phyloP scores from a whole-genome alignment of 495 filamentous ascomycete species.

The Hamigera avellanea region DNA sequence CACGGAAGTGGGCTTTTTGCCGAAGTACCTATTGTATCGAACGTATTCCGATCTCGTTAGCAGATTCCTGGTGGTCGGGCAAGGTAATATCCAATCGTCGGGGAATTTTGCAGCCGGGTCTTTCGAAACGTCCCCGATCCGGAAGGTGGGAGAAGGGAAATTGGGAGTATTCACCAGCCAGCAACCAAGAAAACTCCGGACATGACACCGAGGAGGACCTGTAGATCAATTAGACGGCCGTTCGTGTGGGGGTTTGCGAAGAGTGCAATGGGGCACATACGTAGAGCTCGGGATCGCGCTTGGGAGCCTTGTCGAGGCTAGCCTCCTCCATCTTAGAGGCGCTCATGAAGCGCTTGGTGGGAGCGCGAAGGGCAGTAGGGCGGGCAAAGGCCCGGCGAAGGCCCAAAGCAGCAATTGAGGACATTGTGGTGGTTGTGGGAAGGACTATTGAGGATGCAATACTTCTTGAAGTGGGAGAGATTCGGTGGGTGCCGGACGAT shows the following conservation, averaged over 20 bases:
- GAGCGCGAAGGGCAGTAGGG: conserved; percentile 30
- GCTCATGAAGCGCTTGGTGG: conserved; percentile 29
- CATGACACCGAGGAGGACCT: conserved; percentile 93
- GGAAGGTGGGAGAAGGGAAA: conserved; percentile 44
- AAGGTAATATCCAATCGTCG: too few relatives aligned
- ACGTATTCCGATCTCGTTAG: conserved; percentile 2
- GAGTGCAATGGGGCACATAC: conserved; percentile 37
- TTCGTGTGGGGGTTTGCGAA: conserved; percentile 2
- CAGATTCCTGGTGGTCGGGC: background rate
- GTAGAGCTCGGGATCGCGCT: conserved; percentile 72
- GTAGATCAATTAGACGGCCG: conserved; percentile 9
- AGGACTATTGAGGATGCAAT: conserved; percentile 2
- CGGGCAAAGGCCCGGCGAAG: conserved; percentile 38
- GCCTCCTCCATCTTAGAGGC: conserved; percentile 34
- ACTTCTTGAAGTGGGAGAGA: conserved; percentile 19
- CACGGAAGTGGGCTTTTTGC: conserved; percentile 73
- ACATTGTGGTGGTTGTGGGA: conserved; percentile 31
- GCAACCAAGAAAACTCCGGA: conserved; percentile 74
- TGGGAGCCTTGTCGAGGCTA: conserved; percentile 52
- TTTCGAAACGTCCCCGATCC: background rate
- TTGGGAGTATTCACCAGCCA: conserved; percentile 51
- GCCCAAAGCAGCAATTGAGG: conserved; percentile 40
- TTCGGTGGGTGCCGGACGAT: conserved; percentile 21
- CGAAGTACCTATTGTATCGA: conserved; percentile 37
- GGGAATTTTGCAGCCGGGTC: conserved; percentile 4